Base-by-base conservation (phyloP, 139 green algal genomes). In the Mychonastes homosphaera region DNA sequence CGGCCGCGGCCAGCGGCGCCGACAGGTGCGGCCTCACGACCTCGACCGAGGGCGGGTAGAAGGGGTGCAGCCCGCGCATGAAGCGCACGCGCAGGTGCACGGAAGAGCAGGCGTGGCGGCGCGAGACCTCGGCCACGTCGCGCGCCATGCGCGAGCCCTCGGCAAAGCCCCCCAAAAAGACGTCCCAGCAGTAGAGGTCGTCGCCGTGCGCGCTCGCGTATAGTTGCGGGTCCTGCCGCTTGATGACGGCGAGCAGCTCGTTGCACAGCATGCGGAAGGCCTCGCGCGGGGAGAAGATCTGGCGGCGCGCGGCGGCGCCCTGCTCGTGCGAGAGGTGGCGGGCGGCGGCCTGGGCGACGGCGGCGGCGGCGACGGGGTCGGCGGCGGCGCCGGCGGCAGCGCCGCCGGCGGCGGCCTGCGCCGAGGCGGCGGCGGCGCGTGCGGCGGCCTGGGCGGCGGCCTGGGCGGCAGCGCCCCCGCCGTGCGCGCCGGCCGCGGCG, bases 61-160 rank as follows among this genome's bases (percentile, higher is more conserved):
- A 93, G 41, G 85, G 85, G 62, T 93, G 81, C 72, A 93, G 72
- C 23, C 79, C 83, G 26, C 85, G 76, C 71, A 84, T 91, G 79
- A 91, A 93, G 45, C 43, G 59, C 41, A 93, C 61, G 15, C 72
- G 71, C 51, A 93, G 62, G 59, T 81, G 71, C 35, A 93, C 67
- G 5, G 53, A 62, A 35, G 55, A 70, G 45, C 71, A 68, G 32
- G 64, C 67, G 47, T 80, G 75, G 29, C 66, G 64, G 10, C 61
- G 59, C 16, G 75, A 62, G 34, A 87, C 57, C 64, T 78, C 57
- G 15, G 51, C 32, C 65, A 90, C 56, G 53, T 88, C 84, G 70
- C 85, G 69, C 38, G 36, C 4, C 38, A 45, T 32, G 13, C 7
- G 30, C 27, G 32, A 6, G 33, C 19, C 13, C 21, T 19, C 51